Evolutionary conservation across 2,329 filamentous ascomycete species (phyloP).

Genomic region (Fusarium chuoi): DNA sequence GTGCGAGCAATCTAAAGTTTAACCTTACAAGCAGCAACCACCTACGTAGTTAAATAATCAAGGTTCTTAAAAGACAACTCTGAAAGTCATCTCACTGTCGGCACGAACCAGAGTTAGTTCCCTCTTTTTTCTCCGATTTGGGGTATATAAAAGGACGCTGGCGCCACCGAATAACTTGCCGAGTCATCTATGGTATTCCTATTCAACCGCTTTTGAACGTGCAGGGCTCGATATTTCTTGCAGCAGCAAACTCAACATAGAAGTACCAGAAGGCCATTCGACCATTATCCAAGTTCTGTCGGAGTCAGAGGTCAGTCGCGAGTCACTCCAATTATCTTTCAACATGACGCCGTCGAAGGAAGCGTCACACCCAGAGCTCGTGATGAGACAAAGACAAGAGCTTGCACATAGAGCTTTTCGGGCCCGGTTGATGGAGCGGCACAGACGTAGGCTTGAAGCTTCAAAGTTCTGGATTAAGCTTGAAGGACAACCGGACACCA

Average conservation of each 20-base stretch:
- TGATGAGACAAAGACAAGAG: too few species aligned
- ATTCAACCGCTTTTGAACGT: neutral
- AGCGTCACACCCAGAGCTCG: too few species aligned
- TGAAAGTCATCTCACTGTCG: fast-evolving
- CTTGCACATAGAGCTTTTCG: too few species aligned
- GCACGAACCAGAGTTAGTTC: fast-evolving
- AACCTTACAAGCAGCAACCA: neutral
- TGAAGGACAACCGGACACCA: neutral
- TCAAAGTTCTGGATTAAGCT: conserved; percentile 6
- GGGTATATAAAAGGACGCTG: too few species aligned
- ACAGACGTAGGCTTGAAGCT: neutral
- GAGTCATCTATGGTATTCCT: neutral
- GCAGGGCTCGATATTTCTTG: neutral
- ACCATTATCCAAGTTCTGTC: neutral
- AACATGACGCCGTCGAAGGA: too few species aligned
- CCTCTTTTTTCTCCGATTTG: fast-evolving
- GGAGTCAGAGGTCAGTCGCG: neutral
- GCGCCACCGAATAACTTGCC: neutral
- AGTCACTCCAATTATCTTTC: too few species aligned
- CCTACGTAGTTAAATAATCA: neutral
- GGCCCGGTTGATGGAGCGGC: too few species aligned
- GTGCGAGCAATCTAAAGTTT: neutral
- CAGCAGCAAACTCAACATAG: neutral
- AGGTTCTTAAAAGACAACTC: neutral
- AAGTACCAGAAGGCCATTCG: neutral